Evolutionary conservation across 1,284 basidiomycete genomes (phyloP).

Genomic region (Ceraceosorus guamensis): DNA sequence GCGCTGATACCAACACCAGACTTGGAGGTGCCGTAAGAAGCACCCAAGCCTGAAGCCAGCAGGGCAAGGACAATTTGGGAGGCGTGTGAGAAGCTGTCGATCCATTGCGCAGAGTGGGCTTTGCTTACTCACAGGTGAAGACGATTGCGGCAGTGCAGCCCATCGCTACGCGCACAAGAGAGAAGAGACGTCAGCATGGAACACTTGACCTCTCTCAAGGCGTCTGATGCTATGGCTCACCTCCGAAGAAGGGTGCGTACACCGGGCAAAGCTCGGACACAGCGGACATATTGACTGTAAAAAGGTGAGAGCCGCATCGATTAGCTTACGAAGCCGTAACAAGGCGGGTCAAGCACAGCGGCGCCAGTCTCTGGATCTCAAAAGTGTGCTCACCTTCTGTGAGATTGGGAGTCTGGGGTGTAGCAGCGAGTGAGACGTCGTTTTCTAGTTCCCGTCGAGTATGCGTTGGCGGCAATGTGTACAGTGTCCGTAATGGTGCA

Average conservation of each 20-base stretch:
- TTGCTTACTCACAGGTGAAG: conserved; percentile 74
- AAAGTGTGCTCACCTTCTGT: too few species aligned
- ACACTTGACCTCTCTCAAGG: background rate
- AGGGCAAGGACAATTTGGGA: background rate
- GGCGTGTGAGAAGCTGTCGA: background rate
- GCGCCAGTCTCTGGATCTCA: too few species aligned
- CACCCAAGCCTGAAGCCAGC: conserved; percentile 62
- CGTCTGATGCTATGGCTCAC: conserved; percentile 52
- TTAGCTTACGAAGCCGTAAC: too few species aligned
- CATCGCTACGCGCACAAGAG: conserved; percentile 41
- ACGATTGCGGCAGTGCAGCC: conserved; percentile 94
- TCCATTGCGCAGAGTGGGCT: background rate
- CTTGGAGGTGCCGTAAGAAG: conserved; percentile 94
- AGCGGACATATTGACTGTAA: conserved; percentile 13
- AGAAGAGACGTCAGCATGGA: conserved; percentile 2
- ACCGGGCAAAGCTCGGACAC: conserved; percentile 44
- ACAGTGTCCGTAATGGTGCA: too few species aligned
- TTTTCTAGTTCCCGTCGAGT: too few species aligned
- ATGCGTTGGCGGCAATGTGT: too few species aligned
- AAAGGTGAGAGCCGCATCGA: too few species aligned
- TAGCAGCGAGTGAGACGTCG: too few species aligned
- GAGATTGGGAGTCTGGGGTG: too few species aligned
- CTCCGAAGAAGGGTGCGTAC: conserved; percentile 86
- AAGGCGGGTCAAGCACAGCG: too few species aligned
- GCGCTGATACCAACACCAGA: conserved; percentile 96